Base-by-base conservation (phyloP, 2,329 filamentous ascomycete species). In the Exophiala alcalophila region DNA sequence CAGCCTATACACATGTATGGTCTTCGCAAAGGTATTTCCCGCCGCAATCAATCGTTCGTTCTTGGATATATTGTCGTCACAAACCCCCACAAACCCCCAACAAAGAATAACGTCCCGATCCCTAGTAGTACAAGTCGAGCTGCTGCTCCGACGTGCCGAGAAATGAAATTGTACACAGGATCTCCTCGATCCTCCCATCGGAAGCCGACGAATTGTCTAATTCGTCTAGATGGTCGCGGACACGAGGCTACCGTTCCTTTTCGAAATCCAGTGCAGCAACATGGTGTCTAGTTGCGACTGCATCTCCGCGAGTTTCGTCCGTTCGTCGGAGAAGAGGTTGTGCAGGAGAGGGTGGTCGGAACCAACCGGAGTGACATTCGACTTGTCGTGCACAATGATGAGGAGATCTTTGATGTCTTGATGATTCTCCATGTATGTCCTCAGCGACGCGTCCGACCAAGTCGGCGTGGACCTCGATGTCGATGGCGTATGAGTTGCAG, bases 361-460 rank as follows among this genome's bases (percentile, higher is more conserved):
- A 1, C 84, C 80, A 5, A 84, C 86, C 12, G 88, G 85, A 28
- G 81, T 77, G 11, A 94, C 81, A 46, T 90, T 86, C 10, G 81
- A 85, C 63, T 90, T 95, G 66, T 97, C 90, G 61, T 95, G 90
- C 19, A 98, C 88, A 48, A 98, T 85, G 25, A 90, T 77, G 37
- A 97, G 75, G 61, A 97, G 77, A 61, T 98, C 91, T 36, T 87
- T 80, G 54, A 98, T 88, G 51, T 95, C 88, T 23, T 83, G 82
- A 48, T 87, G 81, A 55, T 92, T 88, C 54, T 97, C 91, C 58
- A 97, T 84, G 66, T 96, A 98, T 10, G 86, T 83, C 47, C 88
- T 81, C 19, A 98, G 76, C 56, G 81, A 86, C 42, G 81, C 75
- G 63, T 97, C 91, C 50, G 88, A 91, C 92, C 92, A 98, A 0